A percentile compares a stretch with the other conserved stretches of the same genome.
phyloP scores from a whole-genome alignment of 2,329 filamentous ascomycete genomes.

The Tolypocladium paradoxum region DNA sequence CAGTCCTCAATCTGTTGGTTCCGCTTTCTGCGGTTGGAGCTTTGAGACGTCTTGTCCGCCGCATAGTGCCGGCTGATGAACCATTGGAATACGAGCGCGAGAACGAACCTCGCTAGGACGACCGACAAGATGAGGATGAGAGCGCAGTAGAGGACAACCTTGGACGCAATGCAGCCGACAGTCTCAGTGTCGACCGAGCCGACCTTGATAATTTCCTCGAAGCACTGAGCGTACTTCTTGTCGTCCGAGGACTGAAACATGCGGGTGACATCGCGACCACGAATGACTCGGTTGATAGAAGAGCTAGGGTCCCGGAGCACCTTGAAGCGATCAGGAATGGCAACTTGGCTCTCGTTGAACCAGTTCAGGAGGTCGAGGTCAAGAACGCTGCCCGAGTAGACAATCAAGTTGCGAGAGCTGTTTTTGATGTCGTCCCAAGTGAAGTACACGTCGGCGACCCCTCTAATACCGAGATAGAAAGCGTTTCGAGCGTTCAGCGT shows the following conservation, averaged over 20 bases:
- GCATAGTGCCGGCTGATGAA: constrained; percentile 82
- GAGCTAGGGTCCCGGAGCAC: constrained; percentile 61
- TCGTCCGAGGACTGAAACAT: constrained; percentile 70
- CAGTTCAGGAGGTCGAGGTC: constrained; percentile 81
- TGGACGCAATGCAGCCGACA: constrained; percentile 92
- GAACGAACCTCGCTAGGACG: constrained; percentile 73
- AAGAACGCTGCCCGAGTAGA: constrained; percentile 89
- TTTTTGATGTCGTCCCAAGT: constrained; percentile 94
- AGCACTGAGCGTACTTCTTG: constrained; percentile 74
- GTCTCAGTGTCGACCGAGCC: constrained; percentile 93
- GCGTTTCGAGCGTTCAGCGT: constrained; percentile 52
- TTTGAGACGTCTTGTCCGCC: constrained; percentile 74
- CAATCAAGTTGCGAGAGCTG: constrained; percentile 75
- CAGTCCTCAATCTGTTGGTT: constrained; percentile 95
- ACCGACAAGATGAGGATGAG: constrained; percentile 86
- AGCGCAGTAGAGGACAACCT: constrained; percentile 92
- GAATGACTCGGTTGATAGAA: constrained; percentile 49
- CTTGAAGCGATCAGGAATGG: constrained; percentile 66
- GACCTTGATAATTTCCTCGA: constrained; percentile 90
- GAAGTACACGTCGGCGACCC: constrained; percentile 83
- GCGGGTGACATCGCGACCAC: constrained; percentile 81
- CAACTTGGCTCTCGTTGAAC: constrained; percentile 78
- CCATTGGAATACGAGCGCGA: constrained; percentile 92
- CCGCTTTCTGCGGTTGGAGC: constrained; percentile 69
- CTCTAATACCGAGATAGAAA: constrained; percentile 61